Percentiles rank a stretch among this genome's conserved stretches.
phyloP scores from a whole-genome alignment of 768 basidiomycete genomes.

The Tulasnella sp. region DNA sequence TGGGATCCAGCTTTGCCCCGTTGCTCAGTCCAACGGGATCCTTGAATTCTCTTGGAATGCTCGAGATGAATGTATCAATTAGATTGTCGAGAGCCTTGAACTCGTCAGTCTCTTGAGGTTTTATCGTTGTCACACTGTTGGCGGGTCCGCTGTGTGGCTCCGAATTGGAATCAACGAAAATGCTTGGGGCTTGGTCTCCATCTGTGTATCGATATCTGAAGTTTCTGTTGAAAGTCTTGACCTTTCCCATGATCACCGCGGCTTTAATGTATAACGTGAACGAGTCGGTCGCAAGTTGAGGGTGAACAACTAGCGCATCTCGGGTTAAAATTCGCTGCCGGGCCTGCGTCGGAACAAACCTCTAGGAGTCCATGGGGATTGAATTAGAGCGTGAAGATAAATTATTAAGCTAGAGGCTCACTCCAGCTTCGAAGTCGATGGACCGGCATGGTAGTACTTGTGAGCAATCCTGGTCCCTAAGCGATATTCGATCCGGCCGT shows the following conservation, averaged over 20 bases:
- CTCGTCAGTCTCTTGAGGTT: slow-evolving; percentile 39
- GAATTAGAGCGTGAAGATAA: not conserved
- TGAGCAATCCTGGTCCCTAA: slow-evolving; percentile 5
- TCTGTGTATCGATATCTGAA: slow-evolving; percentile 13
- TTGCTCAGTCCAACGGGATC: slow-evolving; percentile 24
- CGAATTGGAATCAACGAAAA: not conserved
- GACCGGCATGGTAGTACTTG: slow-evolving; percentile 14
- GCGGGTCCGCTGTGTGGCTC: slow-evolving; percentile 32
- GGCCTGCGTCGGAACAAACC: not conserved
- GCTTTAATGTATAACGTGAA: slow-evolving; percentile 65
- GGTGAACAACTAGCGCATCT: slow-evolving; percentile 49
- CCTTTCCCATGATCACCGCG: slow-evolving; percentile 47
- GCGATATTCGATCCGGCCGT: too few relatives aligned
- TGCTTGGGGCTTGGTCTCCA: not conserved
- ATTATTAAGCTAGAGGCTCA: not conserved
- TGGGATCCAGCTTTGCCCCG: slow-evolving; percentile 37
- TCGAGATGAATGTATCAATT: slow-evolving; percentile 43
- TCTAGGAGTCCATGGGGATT: not conserved
- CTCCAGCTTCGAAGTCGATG: not conserved
- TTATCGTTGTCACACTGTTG: not conserved
- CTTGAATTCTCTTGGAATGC: slow-evolving; percentile 35
- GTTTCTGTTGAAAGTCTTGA: slow-evolving; percentile 11
- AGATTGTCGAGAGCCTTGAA: slow-evolving; percentile 54
- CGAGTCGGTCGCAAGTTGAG: slow-evolving; percentile 53
- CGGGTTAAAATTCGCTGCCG: slow-evolving; percentile 60